A percentile compares a stretch with the other conserved stretches of the same genome.
Conservation (phyloP, 148 eudicot genomes). For the Mesembryanthemum crystallinum region DNA sequence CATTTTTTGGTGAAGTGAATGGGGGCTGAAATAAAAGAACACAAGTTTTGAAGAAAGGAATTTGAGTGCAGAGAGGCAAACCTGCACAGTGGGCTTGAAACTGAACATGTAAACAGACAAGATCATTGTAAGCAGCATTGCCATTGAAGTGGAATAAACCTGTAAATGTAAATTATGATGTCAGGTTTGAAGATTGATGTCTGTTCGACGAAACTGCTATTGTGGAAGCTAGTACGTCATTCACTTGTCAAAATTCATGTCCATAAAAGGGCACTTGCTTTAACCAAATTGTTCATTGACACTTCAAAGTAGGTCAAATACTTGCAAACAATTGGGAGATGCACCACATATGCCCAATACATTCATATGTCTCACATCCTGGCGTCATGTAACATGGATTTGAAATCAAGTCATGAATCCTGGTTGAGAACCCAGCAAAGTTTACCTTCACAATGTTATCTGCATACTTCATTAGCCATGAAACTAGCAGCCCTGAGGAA, state of each 20-base stretch:
- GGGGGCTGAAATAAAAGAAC: neutral
- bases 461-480: slow-evolving; percentile 99
- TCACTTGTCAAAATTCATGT: neutral
- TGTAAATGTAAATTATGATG: slow-evolving; percentile 22
- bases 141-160: slow-evolving; percentile 99
- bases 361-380: neutral
- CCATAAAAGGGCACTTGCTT: no score
- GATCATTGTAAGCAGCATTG: slow-evolving; percentile 91
- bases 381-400: neutral
- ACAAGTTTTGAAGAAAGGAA: neutral
- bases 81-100: slow-evolving; percentile 92
- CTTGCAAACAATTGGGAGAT: neutral
- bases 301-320: neutral
- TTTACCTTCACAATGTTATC: slow-evolving; percentile 90
- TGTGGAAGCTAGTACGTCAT: neutral
- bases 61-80: slow-evolving; percentile 17
- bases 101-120: slow-evolving; percentile 68
- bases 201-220: neutral
- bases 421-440: neutral
- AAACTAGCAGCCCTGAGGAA: slow-evolving; percentile 86
- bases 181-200: neutral
- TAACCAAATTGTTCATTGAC: neutral
- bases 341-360: neutral
- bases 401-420: neutral
- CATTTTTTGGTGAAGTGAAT: neutral